These are phyloP conservation scores for Corchorus olitorius DNA, from an alignment of 345 rosid species.

Conservation along the genomic window DNA sequence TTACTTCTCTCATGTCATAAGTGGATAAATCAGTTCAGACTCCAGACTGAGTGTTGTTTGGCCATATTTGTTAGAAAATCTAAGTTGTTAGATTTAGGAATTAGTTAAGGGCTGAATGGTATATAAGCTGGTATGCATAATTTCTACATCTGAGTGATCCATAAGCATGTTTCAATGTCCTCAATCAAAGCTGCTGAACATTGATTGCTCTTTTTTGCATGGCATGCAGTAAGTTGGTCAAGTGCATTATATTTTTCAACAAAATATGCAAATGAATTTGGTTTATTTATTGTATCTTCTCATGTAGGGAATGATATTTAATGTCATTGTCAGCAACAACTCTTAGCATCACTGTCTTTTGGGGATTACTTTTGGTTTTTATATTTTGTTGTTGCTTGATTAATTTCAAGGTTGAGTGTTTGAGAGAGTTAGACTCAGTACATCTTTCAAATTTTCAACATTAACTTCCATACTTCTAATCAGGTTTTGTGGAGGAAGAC, in stretches of 20 bases:
- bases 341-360: neutral
- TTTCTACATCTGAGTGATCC: neutral
- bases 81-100: neutral
- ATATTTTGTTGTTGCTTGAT: neutral
- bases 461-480: slow-evolving; percentile 4
- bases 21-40: neutral
- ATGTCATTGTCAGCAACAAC: neutral
- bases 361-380: neutral
- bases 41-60: slow-evolving; percentile 4
- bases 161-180: neutral
- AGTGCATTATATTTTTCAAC: neutral
- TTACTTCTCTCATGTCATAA: neutral
- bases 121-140: neutral
- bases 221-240: slow-evolving; percentile 8
- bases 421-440: neutral
- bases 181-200: neutral
- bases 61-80: neutral
- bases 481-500: slow-evolving; percentile 86
- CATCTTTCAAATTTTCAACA: slow-evolving; percentile 8
- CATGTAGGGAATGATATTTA: neutral
- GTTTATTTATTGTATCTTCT: neutral
- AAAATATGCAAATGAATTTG: neutral
- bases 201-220: neutral
- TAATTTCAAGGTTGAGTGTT: neutral
- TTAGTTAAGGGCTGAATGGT: neutral